These are phyloP conservation scores for Inosperma sp. DNA, from an alignment of 768 basidiomycete genomes.

Conservation along the genomic window DNA sequence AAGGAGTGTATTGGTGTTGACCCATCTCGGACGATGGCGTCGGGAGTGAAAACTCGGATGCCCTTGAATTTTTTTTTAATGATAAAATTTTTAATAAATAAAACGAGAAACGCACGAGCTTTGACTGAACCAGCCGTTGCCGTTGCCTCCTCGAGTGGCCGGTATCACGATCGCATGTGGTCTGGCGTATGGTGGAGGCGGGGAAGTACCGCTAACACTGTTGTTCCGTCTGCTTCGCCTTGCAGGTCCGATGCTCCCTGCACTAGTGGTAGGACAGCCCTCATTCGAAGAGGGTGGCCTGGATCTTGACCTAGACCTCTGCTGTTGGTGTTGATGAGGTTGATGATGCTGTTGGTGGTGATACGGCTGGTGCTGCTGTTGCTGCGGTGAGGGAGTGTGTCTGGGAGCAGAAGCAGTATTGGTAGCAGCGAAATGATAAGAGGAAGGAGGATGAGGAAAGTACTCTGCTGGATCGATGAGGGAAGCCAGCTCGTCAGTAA, in stretches of 20 bases:
- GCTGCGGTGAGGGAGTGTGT: constrained; percentile 8
- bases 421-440: constrained; percentile 10
- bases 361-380: constrained; percentile 16
- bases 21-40: constrained; percentile 36
- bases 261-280: constrained; percentile 16
- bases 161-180: constrained; percentile 75
- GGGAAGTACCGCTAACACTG: constrained; percentile 50
- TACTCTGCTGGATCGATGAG: constrained; percentile 39
- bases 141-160: constrained; percentile 16
- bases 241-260: constrained; percentile 44
- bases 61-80: constrained; percentile 10
- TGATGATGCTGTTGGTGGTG: constrained; percentile 19
- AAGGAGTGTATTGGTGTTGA: constrained; percentile 25
- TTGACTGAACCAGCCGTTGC: constrained; percentile 28
- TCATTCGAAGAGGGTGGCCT: constrained; percentile 13
- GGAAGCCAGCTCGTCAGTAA: constrained; percentile 63
- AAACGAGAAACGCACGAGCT: constrained; percentile 25
- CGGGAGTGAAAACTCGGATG: constrained; percentile 40
- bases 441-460: constrained; percentile 25
- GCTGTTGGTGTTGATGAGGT: background rate
- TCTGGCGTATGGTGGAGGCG: constrained; percentile 44
- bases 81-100: background rate
- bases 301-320: constrained; percentile 17
- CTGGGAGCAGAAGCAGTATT: constrained; percentile 16
- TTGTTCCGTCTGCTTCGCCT: constrained; percentile 55